These are phyloP conservation scores for Bruguiera sexangula DNA, from an alignment of 345 rosid species.

Conservation along the genomic window DNA sequence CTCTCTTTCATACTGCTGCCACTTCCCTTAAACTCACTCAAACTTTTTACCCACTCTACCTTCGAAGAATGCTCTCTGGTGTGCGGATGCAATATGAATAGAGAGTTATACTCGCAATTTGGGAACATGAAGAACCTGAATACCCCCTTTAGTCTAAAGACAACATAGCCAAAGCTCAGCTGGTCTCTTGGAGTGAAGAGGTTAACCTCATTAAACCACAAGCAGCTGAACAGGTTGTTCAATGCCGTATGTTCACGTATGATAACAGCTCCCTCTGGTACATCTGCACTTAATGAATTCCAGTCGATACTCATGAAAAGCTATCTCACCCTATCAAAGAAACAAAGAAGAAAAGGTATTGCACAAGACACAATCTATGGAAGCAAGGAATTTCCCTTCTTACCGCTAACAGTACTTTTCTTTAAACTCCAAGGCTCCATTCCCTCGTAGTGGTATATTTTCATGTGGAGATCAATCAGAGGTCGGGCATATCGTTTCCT, in stretches of 20 bases:
- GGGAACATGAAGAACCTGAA: slow-evolving; percentile 88
- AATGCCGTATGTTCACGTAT: slow-evolving; percentile 77
- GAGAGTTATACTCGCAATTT: slow-evolving; percentile 88
- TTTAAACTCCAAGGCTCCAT: slow-evolving; percentile 85
- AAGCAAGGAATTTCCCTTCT: slow-evolving; percentile 12
- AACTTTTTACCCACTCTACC: slow-evolving; percentile 88
- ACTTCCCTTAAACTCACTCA: slow-evolving; percentile 64
- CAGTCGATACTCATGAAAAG: not conserved
- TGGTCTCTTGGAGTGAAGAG: slow-evolving; percentile 98
- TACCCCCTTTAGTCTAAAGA: slow-evolving; percentile 56
- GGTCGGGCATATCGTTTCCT: slow-evolving; percentile 93
- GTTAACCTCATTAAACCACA: slow-evolving; percentile 98
- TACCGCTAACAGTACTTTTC: slow-evolving; percentile 77
- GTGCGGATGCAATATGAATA: slow-evolving; percentile 83
- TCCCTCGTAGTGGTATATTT: slow-evolving; percentile 80
- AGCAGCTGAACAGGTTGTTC: slow-evolving; percentile 79
- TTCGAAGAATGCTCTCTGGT: slow-evolving; percentile 93
- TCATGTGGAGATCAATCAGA: slow-evolving; percentile 95
- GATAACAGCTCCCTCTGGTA: slow-evolving; percentile 96
- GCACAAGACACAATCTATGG: not conserved
- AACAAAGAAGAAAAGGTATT: too few species aligned
- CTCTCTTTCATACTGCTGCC: slow-evolving; percentile 83
- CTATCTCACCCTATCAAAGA: too few species aligned
- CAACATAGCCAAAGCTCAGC: slow-evolving; percentile 87
- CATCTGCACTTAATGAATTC: slow-evolving; percentile 57